Base-by-base conservation (phyloP, 2,329 filamentous ascomycete genomes). In the Fusarium sp. region DNA sequence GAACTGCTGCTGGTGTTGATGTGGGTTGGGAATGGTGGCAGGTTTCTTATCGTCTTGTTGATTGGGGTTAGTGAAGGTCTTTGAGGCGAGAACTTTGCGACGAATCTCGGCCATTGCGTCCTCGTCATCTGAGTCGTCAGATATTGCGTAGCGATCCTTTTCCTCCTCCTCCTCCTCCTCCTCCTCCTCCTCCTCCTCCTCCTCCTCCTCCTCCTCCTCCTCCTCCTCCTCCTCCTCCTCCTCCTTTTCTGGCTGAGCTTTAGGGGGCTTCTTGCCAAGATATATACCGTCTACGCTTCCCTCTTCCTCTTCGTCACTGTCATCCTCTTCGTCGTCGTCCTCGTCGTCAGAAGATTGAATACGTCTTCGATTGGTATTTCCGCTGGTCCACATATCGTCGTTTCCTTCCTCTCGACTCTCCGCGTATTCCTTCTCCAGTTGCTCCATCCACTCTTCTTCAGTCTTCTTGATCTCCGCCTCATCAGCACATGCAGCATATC, bases 41-140 rank as follows among this genome's bases (percentile, higher is more conserved):
- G 88, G 90, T 64, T 88, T 87, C 74, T 91, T 91, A 71, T 88
- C 85, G 49, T 83, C 47, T 46, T 60, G 82, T 15, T 81, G 79
- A 73, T 78, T 75, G 10, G 80, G 77, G 63, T 83, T 82, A 46
- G 92, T 85, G 78, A 99, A 99, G 0, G 95, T 90, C 80, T 96
- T 98, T 11, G 96, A 97, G 11, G 92, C 93, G 5, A 99, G 88
- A n/a, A 98, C 94, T 76, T 94, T 94, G 61, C 93, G 91, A 54
- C 96, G 90, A 59, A 99, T 92, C 79, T 97, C 95, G 40, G 94
- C 95, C 95, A 98, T 98, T 79, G 95, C 92, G 59, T 86, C 87
- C 23, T 93, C 93, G 77, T 97, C 94, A 64, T 97, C 94, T 37
- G 89, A 90, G 75, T 94, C 92, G 62, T 95, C 93, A 15, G 94